Percentiles rank a stretch among this genome's conserved stretches.
These are phyloP conservation scores for Aquilaria yunnanensis DNA, from an alignment of 345 rosid species.

Conservation along the genomic window DNA sequence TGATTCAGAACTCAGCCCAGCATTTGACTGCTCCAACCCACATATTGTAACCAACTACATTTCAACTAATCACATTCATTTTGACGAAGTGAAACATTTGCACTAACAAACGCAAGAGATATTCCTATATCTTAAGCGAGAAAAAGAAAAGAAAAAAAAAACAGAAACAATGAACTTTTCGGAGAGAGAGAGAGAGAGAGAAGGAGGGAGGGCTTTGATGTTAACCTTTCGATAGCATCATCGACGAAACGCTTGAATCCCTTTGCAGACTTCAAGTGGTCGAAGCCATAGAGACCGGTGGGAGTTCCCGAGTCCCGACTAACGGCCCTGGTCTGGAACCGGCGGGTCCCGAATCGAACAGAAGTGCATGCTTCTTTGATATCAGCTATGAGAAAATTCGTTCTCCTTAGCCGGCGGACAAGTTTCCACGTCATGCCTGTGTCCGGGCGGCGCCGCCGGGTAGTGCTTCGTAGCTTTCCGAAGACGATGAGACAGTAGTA, in stretches of 20 bases:
- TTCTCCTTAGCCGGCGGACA: slow-evolving; percentile 20
- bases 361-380: slow-evolving; percentile 6
- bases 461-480: not conserved
- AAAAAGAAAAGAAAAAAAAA: not conserved
- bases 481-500: no score
- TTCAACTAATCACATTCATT: not conserved
- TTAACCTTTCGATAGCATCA: slow-evolving; percentile 82
- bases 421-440: slow-evolving; percentile 8
- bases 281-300: slow-evolving; percentile 83
- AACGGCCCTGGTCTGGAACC: slow-evolving; percentile 25
- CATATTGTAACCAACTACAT: no score
- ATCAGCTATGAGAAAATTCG: slow-evolving; percentile 5
- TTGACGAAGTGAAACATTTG: not conserved
- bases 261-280: slow-evolving; percentile 58
- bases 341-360: slow-evolving; percentile 21
- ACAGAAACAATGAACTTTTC: not conserved
- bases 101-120: slow-evolving; percentile 1
- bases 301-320: slow-evolving; percentile 26
- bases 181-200: not conserved
- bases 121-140: not conserved
- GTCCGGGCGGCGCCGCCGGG: slow-evolving; percentile 2
- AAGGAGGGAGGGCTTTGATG: not conserved
- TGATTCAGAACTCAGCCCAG: no score
- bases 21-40: no score
- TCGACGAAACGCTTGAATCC: slow-evolving; percentile 89